phyloP scores from a whole-genome alignment of 345 rosid genomes.

The Salix suchowensis region DNA sequence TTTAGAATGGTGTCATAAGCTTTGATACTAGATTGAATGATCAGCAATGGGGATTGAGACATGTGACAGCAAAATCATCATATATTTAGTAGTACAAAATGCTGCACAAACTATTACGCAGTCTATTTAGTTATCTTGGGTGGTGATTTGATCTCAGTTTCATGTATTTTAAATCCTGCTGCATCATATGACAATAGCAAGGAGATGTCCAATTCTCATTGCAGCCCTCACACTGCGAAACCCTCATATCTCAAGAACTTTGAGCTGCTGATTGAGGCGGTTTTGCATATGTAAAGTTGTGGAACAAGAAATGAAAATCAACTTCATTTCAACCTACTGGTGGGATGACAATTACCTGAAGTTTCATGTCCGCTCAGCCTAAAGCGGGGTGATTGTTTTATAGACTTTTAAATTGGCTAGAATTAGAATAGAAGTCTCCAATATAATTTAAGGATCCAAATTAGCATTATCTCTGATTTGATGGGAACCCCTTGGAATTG shows the following conservation, averaged over 20 bases:
- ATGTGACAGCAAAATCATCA: neutral
- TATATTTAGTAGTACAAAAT: neutral
- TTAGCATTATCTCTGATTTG: no score
- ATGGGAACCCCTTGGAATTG: no score
- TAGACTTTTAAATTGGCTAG: no score
- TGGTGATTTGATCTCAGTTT: neutral
- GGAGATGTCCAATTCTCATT: no score
- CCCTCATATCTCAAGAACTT: neutral
- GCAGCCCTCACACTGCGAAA: no score
- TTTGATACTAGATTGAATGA: neutral
- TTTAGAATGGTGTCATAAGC: neutral
- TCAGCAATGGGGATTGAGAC: neutral
- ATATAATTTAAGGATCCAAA: no score
- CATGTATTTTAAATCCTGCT: neutral
- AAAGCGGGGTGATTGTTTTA: no score
- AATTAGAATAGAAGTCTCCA: no score
- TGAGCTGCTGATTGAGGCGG: neutral
- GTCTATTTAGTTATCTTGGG: neutral
- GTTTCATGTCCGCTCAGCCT: no score
- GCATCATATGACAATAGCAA: neutral
- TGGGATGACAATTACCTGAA: no score
- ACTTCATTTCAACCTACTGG: neutral
- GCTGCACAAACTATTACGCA: neutral
- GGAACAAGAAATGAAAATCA: neutral
- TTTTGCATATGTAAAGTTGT: neutral